These are phyloP conservation scores for Trypanosoma rangeli DNA, from an alignment of 208 protist genomes.

Conservation along the genomic window DNA sequence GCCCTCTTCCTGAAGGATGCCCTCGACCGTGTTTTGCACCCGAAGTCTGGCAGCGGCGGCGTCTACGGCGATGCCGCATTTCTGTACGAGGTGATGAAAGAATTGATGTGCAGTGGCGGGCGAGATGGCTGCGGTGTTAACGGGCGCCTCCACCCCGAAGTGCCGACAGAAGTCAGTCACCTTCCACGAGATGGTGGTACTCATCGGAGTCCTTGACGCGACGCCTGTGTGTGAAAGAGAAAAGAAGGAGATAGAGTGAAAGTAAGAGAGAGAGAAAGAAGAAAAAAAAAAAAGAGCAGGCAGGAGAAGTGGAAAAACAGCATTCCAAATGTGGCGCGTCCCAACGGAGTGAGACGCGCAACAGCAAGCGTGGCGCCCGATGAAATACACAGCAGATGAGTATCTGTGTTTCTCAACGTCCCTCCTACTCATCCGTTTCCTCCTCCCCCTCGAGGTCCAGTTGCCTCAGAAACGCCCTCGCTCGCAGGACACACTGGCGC, in stretches of 20 bases:
- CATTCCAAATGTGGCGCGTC: neutral
- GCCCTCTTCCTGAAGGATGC: conserved; percentile 1
- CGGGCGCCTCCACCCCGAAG: conserved; percentile 8
- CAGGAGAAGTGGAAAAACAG: neutral
- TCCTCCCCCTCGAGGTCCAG: neutral
- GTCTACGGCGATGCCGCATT: neutral
- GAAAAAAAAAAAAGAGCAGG: neutral
- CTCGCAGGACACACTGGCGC: conserved; percentile 15
- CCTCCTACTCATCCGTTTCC: neutral
- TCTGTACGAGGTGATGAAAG: conserved; percentile 2
- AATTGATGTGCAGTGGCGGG: neutral
- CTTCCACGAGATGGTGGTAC: conserved; percentile 6
- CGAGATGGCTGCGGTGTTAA: neutral
- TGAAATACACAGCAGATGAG: neutral
- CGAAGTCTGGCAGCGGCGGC: conserved; percentile 7
- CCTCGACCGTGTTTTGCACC: conserved; percentile 12
- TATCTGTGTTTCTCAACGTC: neutral
- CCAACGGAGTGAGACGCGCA: neutral
- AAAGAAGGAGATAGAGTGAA: too few species aligned
- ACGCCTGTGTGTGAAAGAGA: neutral
- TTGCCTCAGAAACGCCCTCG: conserved; percentile 16
- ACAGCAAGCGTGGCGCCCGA: neutral
- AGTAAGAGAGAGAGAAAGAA: too few species aligned
- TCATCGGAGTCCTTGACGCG: neutral
- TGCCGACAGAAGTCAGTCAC: conserved; percentile 23